Evolutionary conservation across 2,329 filamentous ascomycete species (phyloP).

Genomic region (Ceratocystis destructans): DNA sequence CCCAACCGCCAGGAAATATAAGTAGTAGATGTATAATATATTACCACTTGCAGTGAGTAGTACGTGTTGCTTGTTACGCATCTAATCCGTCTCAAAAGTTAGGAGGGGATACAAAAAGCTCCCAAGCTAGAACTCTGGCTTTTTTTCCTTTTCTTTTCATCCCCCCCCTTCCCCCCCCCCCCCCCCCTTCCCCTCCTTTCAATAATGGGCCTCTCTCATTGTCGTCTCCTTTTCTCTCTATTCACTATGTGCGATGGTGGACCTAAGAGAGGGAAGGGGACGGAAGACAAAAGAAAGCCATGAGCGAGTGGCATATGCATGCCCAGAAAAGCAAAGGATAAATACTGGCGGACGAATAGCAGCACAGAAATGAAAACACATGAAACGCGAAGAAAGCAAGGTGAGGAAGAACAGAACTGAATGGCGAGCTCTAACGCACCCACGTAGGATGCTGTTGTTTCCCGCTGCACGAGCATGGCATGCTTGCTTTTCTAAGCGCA

Average conservation of each 20-base stretch:
- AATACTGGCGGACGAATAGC: no score
- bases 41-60: not conserved
- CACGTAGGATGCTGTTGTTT: not conserved
- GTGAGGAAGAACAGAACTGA: not conserved
- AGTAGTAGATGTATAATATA: not conserved
- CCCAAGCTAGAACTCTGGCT: not conserved
- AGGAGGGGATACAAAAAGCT: not conserved
- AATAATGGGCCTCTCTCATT: no score
- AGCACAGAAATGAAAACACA: no score
- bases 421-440: not conserved
- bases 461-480: not conserved
- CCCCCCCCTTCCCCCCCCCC: no score
- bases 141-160: no score
- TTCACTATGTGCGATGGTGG: not conserved
- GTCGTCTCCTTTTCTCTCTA: not conserved
- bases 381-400: not conserved
- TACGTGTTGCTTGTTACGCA: not conserved
- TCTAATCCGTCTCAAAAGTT: not conserved
- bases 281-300: not conserved
- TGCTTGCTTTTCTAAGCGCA: not conserved
- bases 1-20: not conserved
- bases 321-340: not conserved
- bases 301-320: slow-evolving; percentile 2
- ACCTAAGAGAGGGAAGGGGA: not conserved
- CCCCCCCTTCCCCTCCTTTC: no score